Percentiles rank a stretch among this genome's conserved stretches.
phyloP scores from a whole-genome alignment of 805 yeast genomes.

The Lipomyces starkeyi region DNA sequence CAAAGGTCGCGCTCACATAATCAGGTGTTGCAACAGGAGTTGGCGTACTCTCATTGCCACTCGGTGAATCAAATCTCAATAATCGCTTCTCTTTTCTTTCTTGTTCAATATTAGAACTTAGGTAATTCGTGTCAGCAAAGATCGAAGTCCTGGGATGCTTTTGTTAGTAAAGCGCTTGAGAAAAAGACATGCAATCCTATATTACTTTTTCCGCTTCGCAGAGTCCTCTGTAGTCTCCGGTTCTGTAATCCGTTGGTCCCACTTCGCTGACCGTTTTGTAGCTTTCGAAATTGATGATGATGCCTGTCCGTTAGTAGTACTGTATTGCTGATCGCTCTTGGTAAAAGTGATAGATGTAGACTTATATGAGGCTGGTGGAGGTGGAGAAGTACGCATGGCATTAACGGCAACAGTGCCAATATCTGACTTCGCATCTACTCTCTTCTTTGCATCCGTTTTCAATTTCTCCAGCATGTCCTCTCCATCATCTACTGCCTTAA shows the following conservation, averaged over 20 bases:
- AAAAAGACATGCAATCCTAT: neutral
- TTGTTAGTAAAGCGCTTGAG: neutral
- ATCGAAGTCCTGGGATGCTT: neutral
- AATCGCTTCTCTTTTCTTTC: conserved; percentile 48
- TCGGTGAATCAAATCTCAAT: conserved; percentile 52
- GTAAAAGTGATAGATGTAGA: conserved; percentile 2
- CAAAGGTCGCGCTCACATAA: neutral
- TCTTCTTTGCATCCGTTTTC: conserved; percentile 18
- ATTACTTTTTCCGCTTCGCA: neutral
- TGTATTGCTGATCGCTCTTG: conserved; percentile 8
- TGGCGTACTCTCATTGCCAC: conserved; percentile 1
- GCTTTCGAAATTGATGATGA: conserved; percentile 1
- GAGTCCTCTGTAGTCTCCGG: neutral
- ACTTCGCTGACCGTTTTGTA: conserved; percentile 29
- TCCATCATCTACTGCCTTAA: conserved; percentile 12
- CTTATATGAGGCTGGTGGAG: conserved; percentile 12
- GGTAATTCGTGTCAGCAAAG: neutral
- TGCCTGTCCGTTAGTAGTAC: conserved; percentile 3
- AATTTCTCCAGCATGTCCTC: conserved; percentile 23
- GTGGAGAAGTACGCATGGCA: neutral
- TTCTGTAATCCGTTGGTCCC: conserved; percentile 25
- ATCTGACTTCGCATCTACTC: neutral
- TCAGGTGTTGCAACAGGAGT: neutral
- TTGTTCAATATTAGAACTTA: neutral
- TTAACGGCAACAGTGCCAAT: neutral